A percentile compares a stretch with the other conserved stretches of the same genome.
Evolutionary conservation across 2,329 filamentous ascomycete genomes (phyloP).

Genomic region (Fusarium virguliforme): DNA sequence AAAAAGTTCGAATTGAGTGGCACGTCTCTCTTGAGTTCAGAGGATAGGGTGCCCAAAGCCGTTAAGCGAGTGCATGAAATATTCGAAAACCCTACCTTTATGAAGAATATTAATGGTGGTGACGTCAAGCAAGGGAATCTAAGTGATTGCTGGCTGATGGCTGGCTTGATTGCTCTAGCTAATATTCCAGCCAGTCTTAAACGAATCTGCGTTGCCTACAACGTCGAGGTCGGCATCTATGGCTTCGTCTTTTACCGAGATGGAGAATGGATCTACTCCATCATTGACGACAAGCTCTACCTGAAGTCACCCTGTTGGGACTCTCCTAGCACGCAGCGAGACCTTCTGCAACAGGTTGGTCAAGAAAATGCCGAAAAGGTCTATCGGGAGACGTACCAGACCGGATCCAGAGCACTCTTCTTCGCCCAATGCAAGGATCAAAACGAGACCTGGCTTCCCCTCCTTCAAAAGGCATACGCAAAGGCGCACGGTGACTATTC

Average conservation of each 20-base stretch:
- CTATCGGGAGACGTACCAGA: constrained; percentile 80
- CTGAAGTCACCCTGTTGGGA: constrained; percentile 88
- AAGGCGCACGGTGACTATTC: constrained; percentile 87
- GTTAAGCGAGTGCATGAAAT: constrained; percentile 84
- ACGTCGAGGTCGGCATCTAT: constrained; percentile 84
- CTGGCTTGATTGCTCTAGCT: constrained; percentile 82
- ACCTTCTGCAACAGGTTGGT: constrained; percentile 82
- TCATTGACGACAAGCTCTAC: no score
- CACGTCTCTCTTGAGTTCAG: constrained; percentile 63
- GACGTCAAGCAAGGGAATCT: constrained; percentile 84
- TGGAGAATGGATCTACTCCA: constrained; percentile 92
- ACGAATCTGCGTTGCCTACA: constrained; percentile 81
- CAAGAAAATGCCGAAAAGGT: constrained; percentile 80
- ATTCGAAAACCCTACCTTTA: constrained; percentile 81
- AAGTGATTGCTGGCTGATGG: constrained; percentile 88
- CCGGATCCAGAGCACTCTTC: constrained; percentile 82
- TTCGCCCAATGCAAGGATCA: constrained; percentile 83
- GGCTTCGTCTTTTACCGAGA: constrained; percentile 92
- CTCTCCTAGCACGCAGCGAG: constrained; percentile 80
- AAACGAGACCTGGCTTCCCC: constrained; percentile 86
- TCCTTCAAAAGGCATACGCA: constrained; percentile 87
- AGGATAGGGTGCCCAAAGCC: constrained; percentile 74
- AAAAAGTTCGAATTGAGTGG: constrained; percentile 68
- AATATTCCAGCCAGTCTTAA: constrained; percentile 82
- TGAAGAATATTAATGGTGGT: constrained; percentile 75